phyloP scores from a whole-genome alignment of 164 flowering plant species.

The Euptelea pleiosperma region DNA sequence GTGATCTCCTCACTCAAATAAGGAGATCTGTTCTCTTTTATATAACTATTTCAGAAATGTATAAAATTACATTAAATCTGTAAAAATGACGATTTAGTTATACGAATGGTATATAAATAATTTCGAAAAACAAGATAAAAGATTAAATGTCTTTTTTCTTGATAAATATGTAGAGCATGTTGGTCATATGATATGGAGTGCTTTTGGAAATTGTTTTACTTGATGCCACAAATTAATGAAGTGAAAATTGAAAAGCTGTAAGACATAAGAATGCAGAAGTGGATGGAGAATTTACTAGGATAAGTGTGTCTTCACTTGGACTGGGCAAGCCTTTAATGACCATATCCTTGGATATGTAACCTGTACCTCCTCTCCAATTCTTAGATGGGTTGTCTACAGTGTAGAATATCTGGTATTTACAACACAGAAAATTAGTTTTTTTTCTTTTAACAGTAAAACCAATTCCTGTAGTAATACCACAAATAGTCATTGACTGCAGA shows the following conservation, averaged over 20 bases:
- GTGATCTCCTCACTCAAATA: too few relatives aligned
- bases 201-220: too few relatives aligned
- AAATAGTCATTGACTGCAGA: neutral
- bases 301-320: slow-evolving; percentile 78
- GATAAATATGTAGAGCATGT: too few relatives aligned
- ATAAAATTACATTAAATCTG: too few relatives aligned
- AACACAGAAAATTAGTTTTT: neutral
- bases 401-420: slow-evolving; percentile 61
- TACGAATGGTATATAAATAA: too few relatives aligned
- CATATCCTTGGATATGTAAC: slow-evolving; percentile 82
- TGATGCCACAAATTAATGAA: neutral
- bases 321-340: slow-evolving; percentile 78
- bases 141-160: too few relatives aligned
- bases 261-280: neutral
- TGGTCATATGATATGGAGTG: too few relatives aligned
- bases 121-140: too few relatives aligned
- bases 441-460: slow-evolving; percentile 1
- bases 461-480: neutral
- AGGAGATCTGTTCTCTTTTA: too few relatives aligned
- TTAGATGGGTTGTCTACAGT: slow-evolving; percentile 89
- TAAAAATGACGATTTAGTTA: too few relatives aligned
- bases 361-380: slow-evolving; percentile 88
- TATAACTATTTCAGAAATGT: too few relatives aligned
- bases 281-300: slow-evolving; percentile 60
- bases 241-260: neutral